These are phyloP conservation scores for Theileria orientalis DNA, from an alignment of 169 alveolate genomes.

Conservation along the genomic window DNA sequence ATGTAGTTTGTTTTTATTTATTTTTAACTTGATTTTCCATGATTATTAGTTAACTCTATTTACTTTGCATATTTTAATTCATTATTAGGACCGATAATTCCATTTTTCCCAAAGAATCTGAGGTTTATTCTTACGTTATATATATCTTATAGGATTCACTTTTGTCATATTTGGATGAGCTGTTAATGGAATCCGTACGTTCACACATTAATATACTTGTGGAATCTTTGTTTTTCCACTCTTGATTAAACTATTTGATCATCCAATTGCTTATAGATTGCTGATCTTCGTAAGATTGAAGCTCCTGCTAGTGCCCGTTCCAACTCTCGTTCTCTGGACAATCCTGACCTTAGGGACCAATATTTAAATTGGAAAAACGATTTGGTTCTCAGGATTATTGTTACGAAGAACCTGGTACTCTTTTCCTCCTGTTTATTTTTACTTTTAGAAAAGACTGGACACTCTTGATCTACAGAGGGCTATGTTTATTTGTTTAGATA, in stretches of 20 bases:
- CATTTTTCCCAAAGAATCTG: not conserved
- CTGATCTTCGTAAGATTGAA: not conserved
- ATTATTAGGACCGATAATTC: not conserved
- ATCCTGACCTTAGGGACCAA: conserved; percentile 1
- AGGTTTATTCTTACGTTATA: not conserved
- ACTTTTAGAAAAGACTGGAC: conserved; percentile 32
- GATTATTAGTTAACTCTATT: too few relatives aligned
- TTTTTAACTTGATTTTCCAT: not conserved
- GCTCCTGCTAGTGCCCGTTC: not conserved
- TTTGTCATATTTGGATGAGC: conserved; percentile 9
- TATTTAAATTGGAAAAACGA: conserved; percentile 38
- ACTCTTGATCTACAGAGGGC: conserved; percentile 51
- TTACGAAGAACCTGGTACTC: conserved; percentile 29
- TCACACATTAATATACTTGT: not conserved
- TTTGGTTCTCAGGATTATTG: conserved; percentile 48
- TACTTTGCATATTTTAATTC: too few relatives aligned
- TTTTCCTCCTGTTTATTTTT: not conserved
- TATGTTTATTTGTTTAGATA: conserved; percentile 55
- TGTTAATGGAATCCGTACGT: conserved; percentile 42
- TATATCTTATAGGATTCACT: not conserved
- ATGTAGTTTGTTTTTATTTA: not conserved
- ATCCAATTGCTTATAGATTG: not conserved
- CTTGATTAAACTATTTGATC: too few relatives aligned
- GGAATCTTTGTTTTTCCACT: not conserved
- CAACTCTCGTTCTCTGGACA: not conserved